These are phyloP conservation scores for Cytospora paraplurivora DNA, from an alignment of 2,329 filamentous ascomycete genomes.

Conservation along the genomic window DNA sequence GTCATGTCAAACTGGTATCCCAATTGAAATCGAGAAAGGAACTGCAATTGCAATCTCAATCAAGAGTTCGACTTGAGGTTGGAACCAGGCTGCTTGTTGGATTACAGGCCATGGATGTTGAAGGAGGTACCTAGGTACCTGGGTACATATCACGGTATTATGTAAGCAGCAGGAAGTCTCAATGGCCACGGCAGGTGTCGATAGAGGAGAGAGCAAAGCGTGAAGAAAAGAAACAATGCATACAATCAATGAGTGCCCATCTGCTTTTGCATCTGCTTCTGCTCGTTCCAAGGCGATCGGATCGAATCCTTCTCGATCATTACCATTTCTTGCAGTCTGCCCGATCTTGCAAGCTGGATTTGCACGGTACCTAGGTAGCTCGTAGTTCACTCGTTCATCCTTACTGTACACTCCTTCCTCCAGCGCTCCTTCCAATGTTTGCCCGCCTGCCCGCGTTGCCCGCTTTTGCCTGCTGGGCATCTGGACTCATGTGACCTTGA, in stretches of 20 bases:
- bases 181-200: slow-evolving; percentile 14
- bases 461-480: neutral
- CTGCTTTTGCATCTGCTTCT: neutral
- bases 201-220: slow-evolving; percentile 8
- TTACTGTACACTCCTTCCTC: neutral
- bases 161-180: neutral
- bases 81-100: no score
- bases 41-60: no score
- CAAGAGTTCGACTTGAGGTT: no score
- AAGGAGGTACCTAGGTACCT: no score
- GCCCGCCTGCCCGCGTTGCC: neutral
- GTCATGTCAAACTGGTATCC: no score
- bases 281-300: neutral
- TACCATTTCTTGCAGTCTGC: neutral
- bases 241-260: neutral
- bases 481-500: slow-evolving; percentile 10
- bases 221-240: neutral
- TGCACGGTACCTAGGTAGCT: no score
- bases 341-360: neutral
- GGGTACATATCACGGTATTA: no score
- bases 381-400: no score
- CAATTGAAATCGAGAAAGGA: no score
- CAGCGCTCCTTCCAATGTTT: neutral
- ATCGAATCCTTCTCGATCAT: neutral
- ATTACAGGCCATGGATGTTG: no score